Evolutionary conservation across 768 basidiomycete genomes (phyloP), one percentile per base, ranked within the genome.

Genomic region (Clitopilus hobsonii): DNA sequence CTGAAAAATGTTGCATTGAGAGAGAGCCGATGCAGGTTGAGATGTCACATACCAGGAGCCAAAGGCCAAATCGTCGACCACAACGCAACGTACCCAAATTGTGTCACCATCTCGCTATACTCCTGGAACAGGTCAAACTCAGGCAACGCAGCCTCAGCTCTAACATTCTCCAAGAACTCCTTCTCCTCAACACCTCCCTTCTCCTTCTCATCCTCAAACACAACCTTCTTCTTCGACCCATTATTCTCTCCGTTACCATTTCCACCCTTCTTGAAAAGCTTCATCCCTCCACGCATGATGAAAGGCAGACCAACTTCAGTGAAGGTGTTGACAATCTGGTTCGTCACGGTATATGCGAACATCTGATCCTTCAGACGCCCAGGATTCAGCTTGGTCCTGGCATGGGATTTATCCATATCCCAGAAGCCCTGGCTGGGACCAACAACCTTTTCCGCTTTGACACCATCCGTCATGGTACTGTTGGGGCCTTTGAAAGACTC

Each of bases 1-100:
- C 82, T 76, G 61, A 11, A 55, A 25, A 45, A 53, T 25, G 22
- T 5, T 30, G 1, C n/a, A n/a, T n/a, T n/a, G n/a, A n/a, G n/a
- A n/a, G n/a, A n/a, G n/a, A n/a, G n/a, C n/a, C n/a, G n/a, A n/a
- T n/a, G n/a, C 20, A 50, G 32, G 23, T 20, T 6, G 26, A 32
- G 27, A 57, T 28, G 27, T 52, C 30, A 66, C 81, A 32, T 53
- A 88, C 87, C 77, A 23, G 93, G 86, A 2, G 93, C 89, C 16
- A 98, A 75, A 2, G 95, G 93, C 94, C 94, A 98, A 56, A 95
- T 91, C 26, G 91, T 86, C 47, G 86, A 90, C 93, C 94, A 98
- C 20, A 98, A 74, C 6, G 84, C 85, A 26, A 98, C 85, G 65
- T 96, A 94, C 0, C 96, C 95, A 67, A 96, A 97, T 64, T 95